phyloP scores from a whole-genome alignment of 2,329 filamentous ascomycete species.

The Hymenoscyphus fructigenus region DNA sequence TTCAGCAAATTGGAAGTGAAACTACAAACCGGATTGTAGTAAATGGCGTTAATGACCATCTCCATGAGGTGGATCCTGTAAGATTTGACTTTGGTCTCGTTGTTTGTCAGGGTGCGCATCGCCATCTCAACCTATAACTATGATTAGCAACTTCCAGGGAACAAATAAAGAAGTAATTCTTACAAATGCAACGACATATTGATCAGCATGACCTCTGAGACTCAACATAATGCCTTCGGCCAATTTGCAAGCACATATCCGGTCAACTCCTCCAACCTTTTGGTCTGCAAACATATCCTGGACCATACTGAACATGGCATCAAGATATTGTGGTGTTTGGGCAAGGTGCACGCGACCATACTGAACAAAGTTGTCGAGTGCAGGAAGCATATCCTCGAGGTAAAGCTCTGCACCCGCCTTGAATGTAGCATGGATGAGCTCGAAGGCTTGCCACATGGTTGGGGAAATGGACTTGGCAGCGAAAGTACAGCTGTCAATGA shows the following conservation, averaged over 20 bases:
- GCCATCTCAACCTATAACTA: slow-evolving; percentile 65
- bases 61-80: slow-evolving; percentile 97
- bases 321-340: slow-evolving; percentile 81
- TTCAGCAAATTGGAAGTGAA: background rate
- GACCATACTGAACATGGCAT: slow-evolving; percentile 91
- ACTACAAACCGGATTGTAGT: slow-evolving; percentile 75
- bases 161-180: slow-evolving; percentile 7
- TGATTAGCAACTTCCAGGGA: slow-evolving; percentile 16
- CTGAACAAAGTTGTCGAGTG: slow-evolving; percentile 95
- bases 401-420: slow-evolving; percentile 97
- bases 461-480: slow-evolving; percentile 92
- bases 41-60: slow-evolving; percentile 96
- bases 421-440: slow-evolving; percentile 94
- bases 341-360: slow-evolving; percentile 80
- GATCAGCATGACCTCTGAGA: slow-evolving; percentile 82
- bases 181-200: slow-evolving; percentile 78
- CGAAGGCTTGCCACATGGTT: slow-evolving; percentile 98
- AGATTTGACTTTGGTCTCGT: slow-evolving; percentile 84
- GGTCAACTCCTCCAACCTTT: slow-evolving; percentile 89
- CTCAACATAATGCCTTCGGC: slow-evolving; percentile 97
- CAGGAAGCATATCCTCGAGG: slow-evolving; percentile 97
- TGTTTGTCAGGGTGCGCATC: slow-evolving; percentile 75
- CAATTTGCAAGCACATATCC: slow-evolving; percentile 96
- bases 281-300: slow-evolving; percentile 90
- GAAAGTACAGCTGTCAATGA: slow-evolving; percentile 98